Conservation (phyloP, 148 eudicot genomes). For the Amaranthus palmeri region DNA sequence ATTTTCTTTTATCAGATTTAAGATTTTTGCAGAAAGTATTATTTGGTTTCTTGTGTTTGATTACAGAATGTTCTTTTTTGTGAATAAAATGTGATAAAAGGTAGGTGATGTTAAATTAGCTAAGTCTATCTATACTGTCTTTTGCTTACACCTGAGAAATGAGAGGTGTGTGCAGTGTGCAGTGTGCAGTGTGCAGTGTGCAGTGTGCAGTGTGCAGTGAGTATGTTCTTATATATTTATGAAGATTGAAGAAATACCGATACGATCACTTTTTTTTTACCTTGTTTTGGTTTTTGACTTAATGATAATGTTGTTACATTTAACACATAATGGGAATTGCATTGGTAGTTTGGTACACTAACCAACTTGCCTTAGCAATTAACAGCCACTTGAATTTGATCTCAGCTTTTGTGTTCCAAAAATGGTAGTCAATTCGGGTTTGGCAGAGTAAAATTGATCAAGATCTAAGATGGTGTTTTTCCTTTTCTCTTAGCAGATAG, state of each 20-base stretch:
- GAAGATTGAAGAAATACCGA: too few relatives aligned
- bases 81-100: slow-evolving; percentile 14
- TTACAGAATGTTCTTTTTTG: background rate
- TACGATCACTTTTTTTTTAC: slow-evolving; percentile 2
- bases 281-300: too few relatives aligned
- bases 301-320: too few relatives aligned
- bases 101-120: background rate
- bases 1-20: background rate
- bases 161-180: too few relatives aligned
- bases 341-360: background rate
- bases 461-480: background rate
- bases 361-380: background rate
- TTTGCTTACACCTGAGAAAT: too few relatives aligned
- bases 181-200: too few relatives aligned
- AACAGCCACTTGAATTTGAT: background rate
- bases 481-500: slow-evolving; percentile 17
- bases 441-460: background rate
- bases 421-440: background rate
- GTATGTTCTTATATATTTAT: too few relatives aligned
- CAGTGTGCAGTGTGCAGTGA: too few relatives aligned
- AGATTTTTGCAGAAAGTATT: slow-evolving; percentile 10
- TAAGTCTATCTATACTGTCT: background rate
- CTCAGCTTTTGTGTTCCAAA: background rate
- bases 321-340: too few relatives aligned
- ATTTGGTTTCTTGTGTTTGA: background rate